Evolutionary conservation across 1,284 basidiomycete genomes (phyloP), one percentile per base, ranked within the genome.

Genomic region (Rhizoctonia solani): DNA sequence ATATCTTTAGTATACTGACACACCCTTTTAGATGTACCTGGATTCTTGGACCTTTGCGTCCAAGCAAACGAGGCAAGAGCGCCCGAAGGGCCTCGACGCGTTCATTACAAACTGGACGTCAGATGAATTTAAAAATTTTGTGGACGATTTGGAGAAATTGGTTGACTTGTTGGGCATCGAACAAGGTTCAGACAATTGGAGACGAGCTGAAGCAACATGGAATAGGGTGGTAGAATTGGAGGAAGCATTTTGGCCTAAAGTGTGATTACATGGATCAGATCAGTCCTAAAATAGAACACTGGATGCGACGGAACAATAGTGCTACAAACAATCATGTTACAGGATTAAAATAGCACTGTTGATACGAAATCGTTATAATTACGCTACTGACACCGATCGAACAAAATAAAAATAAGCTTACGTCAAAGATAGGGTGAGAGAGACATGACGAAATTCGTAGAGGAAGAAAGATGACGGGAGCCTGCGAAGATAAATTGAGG

Each of bases 101-200:
- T 82, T 90, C 39, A 82, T 84, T n/a, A 75, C 79, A 19, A 88
- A 85, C 73, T 92, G 89, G 89, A 88, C 85, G 16, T 82, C 79
- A 59, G 75, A 78, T 0, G 86, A 85, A 66, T 90, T 90, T 73
- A 78, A 79, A 14, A 73, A 73, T 2, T 90, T 90, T 72, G 88
- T 90, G 5, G 73, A 83, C 13, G 78, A 80, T 0, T 79, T 89
- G 21, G 81, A 78, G 0, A 75, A 77, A 29, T 74, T 89, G 8
- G 83, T 89, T 2, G 80, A 90, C 71, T 78, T 77, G 54, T 77
- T 85, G 29, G 75, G 75, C 2, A 77, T 85, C 14, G 61, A 75
- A 13, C 77, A 77, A 9, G 81, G 77, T 0, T 76, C 78, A 0
- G 75, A 79, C 8, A 71, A 74, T 0, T 84, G 80, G 77, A 73